Percentiles rank a stretch among this genome's conserved stretches.
phyloP scores from a whole-genome alignment of 2,329 filamentous ascomycete species.

The Scedosporium aurantiacum region DNA sequence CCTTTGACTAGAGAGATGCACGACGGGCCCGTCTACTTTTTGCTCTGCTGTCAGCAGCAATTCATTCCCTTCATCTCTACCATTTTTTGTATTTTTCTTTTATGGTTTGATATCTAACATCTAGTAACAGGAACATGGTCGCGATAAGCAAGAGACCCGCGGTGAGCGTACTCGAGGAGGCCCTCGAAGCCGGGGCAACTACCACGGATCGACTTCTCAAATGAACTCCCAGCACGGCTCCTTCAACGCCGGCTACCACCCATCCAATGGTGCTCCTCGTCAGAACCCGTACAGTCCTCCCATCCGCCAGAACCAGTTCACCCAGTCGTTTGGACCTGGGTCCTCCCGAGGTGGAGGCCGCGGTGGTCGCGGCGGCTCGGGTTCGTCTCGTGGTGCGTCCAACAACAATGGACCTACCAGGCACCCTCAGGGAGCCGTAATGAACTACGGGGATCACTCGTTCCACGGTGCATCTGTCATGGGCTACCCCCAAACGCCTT shows the following conservation, averaged over 20 bases:
- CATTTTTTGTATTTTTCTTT: too few species aligned
- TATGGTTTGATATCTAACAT: constrained; percentile 1
- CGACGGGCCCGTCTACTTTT: too few species aligned
- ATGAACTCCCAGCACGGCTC: constrained; percentile 24
- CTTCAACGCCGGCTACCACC: constrained; percentile 22
- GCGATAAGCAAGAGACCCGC: constrained; percentile 26
- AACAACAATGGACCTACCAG: constrained; percentile 13
- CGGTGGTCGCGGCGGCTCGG: constrained; percentile 17
- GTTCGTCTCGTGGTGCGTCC: constrained; percentile 11
- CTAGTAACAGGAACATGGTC: constrained; percentile 10
- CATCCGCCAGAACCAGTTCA: constrained; percentile 27
- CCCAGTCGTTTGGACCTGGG: constrained; percentile 21
- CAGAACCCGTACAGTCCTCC: constrained; percentile 32
- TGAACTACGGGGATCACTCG: constrained; percentile 9
- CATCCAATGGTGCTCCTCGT: constrained; percentile 17
- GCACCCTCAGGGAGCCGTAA: constrained; percentile 18
- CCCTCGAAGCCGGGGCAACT: constrained; percentile 34
- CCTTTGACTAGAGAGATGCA: too few species aligned
- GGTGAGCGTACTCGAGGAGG: constrained; percentile 30
- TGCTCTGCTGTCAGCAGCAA: not conserved
- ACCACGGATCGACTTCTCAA: constrained; percentile 22
- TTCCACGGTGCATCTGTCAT: constrained; percentile 22
- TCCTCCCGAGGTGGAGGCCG: constrained; percentile 22
- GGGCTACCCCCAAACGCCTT: constrained; percentile 13
- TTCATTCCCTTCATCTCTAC: not conserved